A percentile compares a stretch with the other conserved stretches of the same genome.
Conservation (phyloP, 768 basidiomycete species). For the Termitomyces sp. region DNA sequence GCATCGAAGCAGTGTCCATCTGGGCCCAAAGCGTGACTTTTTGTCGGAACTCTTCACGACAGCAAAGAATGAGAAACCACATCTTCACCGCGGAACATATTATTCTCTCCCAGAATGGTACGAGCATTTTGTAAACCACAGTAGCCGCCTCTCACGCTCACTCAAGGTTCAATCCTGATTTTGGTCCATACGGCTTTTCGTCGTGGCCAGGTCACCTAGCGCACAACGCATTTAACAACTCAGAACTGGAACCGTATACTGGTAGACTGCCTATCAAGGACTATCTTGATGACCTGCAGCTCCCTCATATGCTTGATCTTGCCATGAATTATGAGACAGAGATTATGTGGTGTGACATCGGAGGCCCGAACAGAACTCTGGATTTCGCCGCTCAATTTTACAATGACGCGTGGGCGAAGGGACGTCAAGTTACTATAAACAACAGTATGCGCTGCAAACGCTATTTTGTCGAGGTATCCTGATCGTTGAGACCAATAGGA, state of each 20-base stretch:
- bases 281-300: slow-evolving; percentile 47
- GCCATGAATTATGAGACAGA: slow-evolving; percentile 45
- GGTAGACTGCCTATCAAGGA: slow-evolving; percentile 47
- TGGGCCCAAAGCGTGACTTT: slow-evolving; percentile 51
- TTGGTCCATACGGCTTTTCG: slow-evolving; percentile 43
- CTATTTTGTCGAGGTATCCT: background rate
- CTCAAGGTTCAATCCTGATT: slow-evolving; percentile 53
- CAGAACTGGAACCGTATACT: slow-evolving; percentile 50
- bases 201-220: slow-evolving; percentile 54
- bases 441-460: slow-evolving; percentile 20
- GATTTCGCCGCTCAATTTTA: slow-evolving; percentile 45
- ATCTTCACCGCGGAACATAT: slow-evolving; percentile 54
- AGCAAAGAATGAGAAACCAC: slow-evolving; percentile 45
- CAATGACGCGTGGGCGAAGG: slow-evolving; percentile 33
- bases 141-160: background rate
- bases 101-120: slow-evolving; percentile 57
- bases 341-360: slow-evolving; percentile 66
- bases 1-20: slow-evolving; percentile 42
- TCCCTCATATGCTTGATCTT: slow-evolving; percentile 49
- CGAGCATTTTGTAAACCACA: background rate
- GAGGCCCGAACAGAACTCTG: slow-evolving; percentile 42
- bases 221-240: slow-evolving; percentile 44
- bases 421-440: slow-evolving; percentile 44
- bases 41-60: slow-evolving; percentile 46
- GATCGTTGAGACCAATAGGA: slow-evolving; percentile 25